Conservation (phyloP, 371 early-diverging fungal genomes). For the Circinella minor region DNA sequence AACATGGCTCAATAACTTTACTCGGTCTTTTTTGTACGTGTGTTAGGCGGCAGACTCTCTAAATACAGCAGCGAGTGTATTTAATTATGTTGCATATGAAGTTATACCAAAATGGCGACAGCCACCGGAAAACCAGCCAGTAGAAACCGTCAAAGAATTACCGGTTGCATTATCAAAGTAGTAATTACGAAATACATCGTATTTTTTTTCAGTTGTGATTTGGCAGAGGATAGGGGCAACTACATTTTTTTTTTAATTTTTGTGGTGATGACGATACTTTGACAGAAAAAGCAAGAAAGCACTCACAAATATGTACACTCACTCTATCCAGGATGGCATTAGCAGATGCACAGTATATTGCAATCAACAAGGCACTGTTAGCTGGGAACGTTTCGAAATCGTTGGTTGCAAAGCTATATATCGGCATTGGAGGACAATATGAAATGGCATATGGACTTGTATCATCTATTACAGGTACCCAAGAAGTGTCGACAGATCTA, state of each 20-base stretch:
- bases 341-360: slow-evolving; percentile 56
- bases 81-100: slow-evolving; percentile 57
- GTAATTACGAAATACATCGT: neutral
- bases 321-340: slow-evolving; percentile 42
- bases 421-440: slow-evolving; percentile 67
- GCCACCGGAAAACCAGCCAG: slow-evolving; percentile 36
- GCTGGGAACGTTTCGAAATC: slow-evolving; percentile 56
- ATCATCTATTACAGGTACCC: slow-evolving; percentile 56
- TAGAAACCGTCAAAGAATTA: slow-evolving; percentile 51
- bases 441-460: slow-evolving; percentile 66
- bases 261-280: too few species aligned
- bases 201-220: neutral
- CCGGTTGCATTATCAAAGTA: slow-evolving; percentile 58
- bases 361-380: slow-evolving; percentile 50
- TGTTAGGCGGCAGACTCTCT: slow-evolving; percentile 59
- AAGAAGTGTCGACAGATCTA: slow-evolving; percentile 61
- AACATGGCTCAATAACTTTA: neutral
- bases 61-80: slow-evolving; percentile 63
- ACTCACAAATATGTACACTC: neutral
- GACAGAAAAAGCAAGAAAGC: too few species aligned
- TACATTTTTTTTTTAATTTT: too few species aligned
- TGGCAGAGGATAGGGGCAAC: too few species aligned
- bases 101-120: slow-evolving; percentile 58
- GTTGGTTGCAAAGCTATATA: slow-evolving; percentile 61
- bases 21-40: neutral